These are phyloP conservation scores for Chlorencoelia australis DNA, from an alignment of 2,329 filamentous ascomycete genomes.

Conservation along the genomic window DNA sequence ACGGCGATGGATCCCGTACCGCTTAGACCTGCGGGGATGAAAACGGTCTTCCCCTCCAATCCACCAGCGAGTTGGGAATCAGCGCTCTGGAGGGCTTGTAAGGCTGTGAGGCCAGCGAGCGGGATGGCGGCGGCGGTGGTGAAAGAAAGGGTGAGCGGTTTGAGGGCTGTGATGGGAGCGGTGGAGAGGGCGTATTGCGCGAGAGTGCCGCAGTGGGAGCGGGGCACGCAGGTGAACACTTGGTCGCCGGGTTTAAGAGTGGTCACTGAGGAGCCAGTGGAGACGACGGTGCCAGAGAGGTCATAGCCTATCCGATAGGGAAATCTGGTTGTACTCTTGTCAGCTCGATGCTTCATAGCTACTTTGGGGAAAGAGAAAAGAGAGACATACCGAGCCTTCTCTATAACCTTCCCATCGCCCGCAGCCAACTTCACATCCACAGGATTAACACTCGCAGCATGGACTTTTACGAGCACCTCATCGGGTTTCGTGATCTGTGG, in stretches of 20 bases:
- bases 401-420: too few species aligned
- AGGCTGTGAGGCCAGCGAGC: constrained; percentile 30
- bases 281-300: constrained; percentile 30
- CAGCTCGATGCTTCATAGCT: too few species aligned
- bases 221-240: constrained; percentile 30
- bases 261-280: constrained; percentile 27
- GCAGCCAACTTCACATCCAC: constrained; percentile 33
- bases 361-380: too few species aligned
- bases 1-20: constrained; percentile 31
- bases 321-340: too few species aligned
- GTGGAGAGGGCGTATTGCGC: constrained; percentile 21
- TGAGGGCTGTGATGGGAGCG: constrained; percentile 28
- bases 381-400: too few species aligned
- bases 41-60: constrained; percentile 31
- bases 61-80: constrained; percentile 26
- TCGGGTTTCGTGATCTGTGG: constrained; percentile 34
- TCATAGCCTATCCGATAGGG: constrained; percentile 36
- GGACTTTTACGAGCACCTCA: constrained; percentile 36
- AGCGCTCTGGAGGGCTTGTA: constrained; percentile 30
- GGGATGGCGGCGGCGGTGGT: constrained; percentile 33
- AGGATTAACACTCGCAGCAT: constrained; percentile 36
- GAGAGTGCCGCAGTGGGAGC: constrained; percentile 25
- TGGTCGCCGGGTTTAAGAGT: constrained; percentile 31
- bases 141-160: constrained; percentile 31
- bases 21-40: constrained; percentile 30